These are phyloP conservation scores for Diaporthe australafricana DNA, from an alignment of 2,329 filamentous ascomycete genomes.

Conservation along the genomic window DNA sequence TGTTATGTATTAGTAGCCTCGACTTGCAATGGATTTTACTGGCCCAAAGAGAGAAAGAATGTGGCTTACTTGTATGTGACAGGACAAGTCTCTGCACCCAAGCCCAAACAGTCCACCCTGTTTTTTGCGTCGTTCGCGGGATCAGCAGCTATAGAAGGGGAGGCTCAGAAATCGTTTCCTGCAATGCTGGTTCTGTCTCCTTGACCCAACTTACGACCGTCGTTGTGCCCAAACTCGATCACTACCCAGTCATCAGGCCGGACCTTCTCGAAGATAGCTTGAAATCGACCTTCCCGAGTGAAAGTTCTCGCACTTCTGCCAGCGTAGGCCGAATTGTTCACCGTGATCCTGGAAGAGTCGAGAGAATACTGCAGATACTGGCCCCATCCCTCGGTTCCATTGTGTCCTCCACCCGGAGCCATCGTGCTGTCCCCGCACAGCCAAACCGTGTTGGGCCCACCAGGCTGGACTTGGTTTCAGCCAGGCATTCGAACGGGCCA, in stretches of 20 bases:
- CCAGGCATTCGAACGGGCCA: neutral
- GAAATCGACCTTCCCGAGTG: constrained; percentile 65
- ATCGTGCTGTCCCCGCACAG: constrained; percentile 39
- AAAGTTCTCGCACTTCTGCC: constrained; percentile 66
- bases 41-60: too few species aligned
- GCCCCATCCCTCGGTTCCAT: constrained; percentile 38
- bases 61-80: constrained; percentile 27
- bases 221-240: constrained; percentile 71
- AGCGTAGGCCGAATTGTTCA: constrained; percentile 64
- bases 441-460: constrained; percentile 22
- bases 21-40: neutral
- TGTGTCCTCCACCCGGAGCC: constrained; percentile 36
- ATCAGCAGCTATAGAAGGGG: constrained; percentile 46
- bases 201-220: constrained; percentile 48
- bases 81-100: constrained; percentile 35
- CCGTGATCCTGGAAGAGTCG: constrained; percentile 37
- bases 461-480: neutral
- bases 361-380: constrained; percentile 39
- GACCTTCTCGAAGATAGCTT: constrained; percentile 56
- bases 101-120: constrained; percentile 37
- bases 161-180: neutral
- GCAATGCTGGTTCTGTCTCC: neutral
- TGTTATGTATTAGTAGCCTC: constrained; percentile 1
- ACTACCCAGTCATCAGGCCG: constrained; percentile 64
- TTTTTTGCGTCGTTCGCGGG: constrained; percentile 52